Base-by-base conservation (phyloP, 1,284 basidiomycete genomes). In the Pholiota adiposa region DNA sequence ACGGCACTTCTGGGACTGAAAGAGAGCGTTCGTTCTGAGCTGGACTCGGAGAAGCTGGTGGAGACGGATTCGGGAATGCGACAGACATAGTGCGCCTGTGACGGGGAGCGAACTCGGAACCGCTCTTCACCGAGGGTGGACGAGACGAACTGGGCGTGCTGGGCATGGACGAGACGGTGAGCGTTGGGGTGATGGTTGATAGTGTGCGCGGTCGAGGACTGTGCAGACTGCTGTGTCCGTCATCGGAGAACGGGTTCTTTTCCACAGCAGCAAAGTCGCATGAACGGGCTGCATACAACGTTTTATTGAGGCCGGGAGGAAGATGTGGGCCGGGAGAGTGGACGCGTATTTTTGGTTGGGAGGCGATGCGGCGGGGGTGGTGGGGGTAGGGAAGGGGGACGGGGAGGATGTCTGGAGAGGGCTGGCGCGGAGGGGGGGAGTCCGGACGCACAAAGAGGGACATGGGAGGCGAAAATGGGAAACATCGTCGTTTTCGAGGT, bases 361-460 rank as follows among this genome's bases (percentile, higher is more conserved):
- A 65, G 11, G 65, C 64, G 41, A 72, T 60, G 46, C 63, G 64
- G 58, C 65, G 63, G 48, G 60, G 73, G 49, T 70, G 66, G 51
- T 69, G 74, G 40, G 71, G 73, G 34, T 73, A 75, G 16, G 75
- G 78, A 21, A 77, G 68, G 9, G 76, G 76, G 11, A 67, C 63
- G 50, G 72, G 74, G 21, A 69, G 60, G 56, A 74, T 63, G 56
- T 77, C 76, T 21, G 77, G 79, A 9, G 78, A 76, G 7, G 75
- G 75, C 56, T 70, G 72, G 51, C 79, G 73, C 3, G 80, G 80
- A 49, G 80, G 80, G 61, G 80, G 78, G 33, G 78, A 80, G 25
- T 74, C 72, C 36, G 79, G 74, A 36, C 78, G 76, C 25, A 49
- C 34, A 21, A 25, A 50, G 18, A 12, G 23, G 31, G 33, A 23